phyloP scores from a whole-genome alignment of 805 yeast species.

The Brettanomyces sp. region DNA sequence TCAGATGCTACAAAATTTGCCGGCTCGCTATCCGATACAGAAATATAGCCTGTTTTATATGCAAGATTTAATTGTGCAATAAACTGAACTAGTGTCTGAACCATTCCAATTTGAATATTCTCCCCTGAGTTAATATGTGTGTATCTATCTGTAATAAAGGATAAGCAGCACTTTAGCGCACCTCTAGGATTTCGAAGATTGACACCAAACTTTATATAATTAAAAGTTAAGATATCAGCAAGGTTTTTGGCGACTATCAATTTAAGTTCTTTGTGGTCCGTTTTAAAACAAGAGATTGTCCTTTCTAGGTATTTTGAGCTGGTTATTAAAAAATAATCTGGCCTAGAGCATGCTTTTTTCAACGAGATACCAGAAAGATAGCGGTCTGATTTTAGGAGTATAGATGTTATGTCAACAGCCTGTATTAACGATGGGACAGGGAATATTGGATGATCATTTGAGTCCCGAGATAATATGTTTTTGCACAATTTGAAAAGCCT shows the following conservation, averaged over 20 bases:
- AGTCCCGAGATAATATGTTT: constrained; percentile 13
- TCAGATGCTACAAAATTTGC: constrained; percentile 22
- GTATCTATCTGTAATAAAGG: constrained; percentile 1
- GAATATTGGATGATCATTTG: constrained; percentile 15
- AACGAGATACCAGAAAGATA: constrained; percentile 15
- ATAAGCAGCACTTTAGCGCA: constrained; percentile 18
- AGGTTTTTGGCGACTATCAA: constrained; percentile 21
- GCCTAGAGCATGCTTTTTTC: constrained; percentile 15
- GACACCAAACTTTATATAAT: constrained; percentile 21
- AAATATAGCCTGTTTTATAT: constrained; percentile 20
- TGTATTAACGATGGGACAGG: constrained; percentile 23
- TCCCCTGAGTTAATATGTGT: too few species aligned
- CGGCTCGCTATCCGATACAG: constrained; percentile 8
- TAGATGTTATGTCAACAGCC: constrained; percentile 18
- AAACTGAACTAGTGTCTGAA: constrained; percentile 24
- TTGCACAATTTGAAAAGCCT: constrained; percentile 24
- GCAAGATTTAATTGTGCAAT: constrained; percentile 22
- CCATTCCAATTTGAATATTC: constrained; percentile 10
- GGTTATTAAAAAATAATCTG: constrained; percentile 14
- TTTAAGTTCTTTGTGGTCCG: constrained; percentile 21
- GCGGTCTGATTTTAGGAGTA: constrained; percentile 25
- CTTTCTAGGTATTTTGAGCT: constrained; percentile 11
- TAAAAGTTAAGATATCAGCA: constrained; percentile 24
- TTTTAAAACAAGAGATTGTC: constrained; percentile 17
- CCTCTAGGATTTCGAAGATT: constrained; percentile 15